Evolutionary conservation across 73 alveolate genomes (phyloP), one percentile per base, ranked within the genome.

Genomic region (Symbiodinium pilosum): DNA sequence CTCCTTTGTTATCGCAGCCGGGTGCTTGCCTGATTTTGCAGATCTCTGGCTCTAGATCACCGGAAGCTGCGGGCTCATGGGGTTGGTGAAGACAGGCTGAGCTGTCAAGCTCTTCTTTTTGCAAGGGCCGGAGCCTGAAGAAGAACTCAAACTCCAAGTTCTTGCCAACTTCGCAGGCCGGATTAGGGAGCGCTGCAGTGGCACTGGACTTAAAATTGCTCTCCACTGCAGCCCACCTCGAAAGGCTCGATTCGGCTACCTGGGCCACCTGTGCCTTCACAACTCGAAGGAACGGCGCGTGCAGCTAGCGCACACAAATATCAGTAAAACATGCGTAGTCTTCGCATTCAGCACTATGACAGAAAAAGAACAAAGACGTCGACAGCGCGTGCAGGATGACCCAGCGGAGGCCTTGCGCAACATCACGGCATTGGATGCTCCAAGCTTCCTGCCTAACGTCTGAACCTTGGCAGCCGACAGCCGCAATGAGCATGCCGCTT

Each of bases 1-100:
- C n/a, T 26, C 6, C 34, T 30, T 30, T 52, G 71, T 12, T n/a
- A n/a, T n/a, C n/a, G n/a, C n/a, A n/a, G n/a, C n/a, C n/a, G n/a
- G n/a, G 83, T 20, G 38, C 47, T 36, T 75, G 86, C 88, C 87
- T 32, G 43, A 44, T 16, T 4, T 28, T n/a, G 40, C 88, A 91
- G 96, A 91, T 64, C 88, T 91, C 96, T 54, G 96, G 96, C 71
- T 88, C 95, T 71, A 88, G 95, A 88, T 88, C 95, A 40, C 95
- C 95, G 21, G 95, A 87, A 52, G 94, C 12, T 42, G 68, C 85
- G 94, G 64, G 64, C 54, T 36, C 40, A 40, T 36, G 41, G 40
- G 8, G 42, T 30, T 34, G 41, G 32, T 73, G 43, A 11, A 12
- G 43, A 16, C 43, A 73, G 42, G 30, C 41, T 16, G 85, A 32